Evolutionary conservation across 768 basidiomycete species (phyloP).

Genomic region (Suillus bovinus): DNA sequence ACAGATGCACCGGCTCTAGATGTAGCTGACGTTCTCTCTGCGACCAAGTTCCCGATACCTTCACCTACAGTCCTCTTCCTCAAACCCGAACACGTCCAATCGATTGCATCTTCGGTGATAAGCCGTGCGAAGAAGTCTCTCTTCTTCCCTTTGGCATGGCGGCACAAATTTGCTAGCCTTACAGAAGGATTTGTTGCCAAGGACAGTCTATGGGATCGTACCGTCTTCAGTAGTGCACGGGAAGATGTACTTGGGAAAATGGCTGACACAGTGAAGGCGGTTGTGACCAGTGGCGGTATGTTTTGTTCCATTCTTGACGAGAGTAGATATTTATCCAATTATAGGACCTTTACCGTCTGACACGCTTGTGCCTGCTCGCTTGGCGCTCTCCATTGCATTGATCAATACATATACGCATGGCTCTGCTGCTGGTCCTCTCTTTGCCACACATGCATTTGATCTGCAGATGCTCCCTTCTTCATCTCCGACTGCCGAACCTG

Average conservation of each 20-base stretch:
- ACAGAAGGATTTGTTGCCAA: constrained; percentile 74
- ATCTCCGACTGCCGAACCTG: constrained; percentile 31
- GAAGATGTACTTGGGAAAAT: constrained; percentile 57
- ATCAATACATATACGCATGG: constrained; percentile 64
- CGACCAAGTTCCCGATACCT: constrained; percentile 55
- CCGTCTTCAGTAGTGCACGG: constrained; percentile 72
- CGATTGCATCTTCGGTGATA: constrained; percentile 54
- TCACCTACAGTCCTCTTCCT: constrained; percentile 81
- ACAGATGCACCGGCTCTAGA: constrained; percentile 26
- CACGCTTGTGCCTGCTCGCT: constrained; percentile 60
- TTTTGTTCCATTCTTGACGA: constrained; percentile 8
- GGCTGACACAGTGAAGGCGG: constrained; percentile 61
- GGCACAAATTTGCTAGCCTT: constrained; percentile 74
- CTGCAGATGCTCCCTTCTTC: constrained; percentile 66
- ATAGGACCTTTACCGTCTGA: constrained; percentile 52
- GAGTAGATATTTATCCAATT: constrained; percentile 1
- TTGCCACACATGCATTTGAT: constrained; percentile 84
- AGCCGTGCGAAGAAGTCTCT: constrained; percentile 53
- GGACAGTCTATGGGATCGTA: constrained; percentile 82
- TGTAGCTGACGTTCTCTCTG: constrained; percentile 49
- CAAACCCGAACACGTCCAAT: constrained; percentile 60
- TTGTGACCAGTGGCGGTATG: constrained; percentile 74
- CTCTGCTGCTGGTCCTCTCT: constrained; percentile 70
- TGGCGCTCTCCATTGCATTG: constrained; percentile 76
- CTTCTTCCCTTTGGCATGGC: constrained; percentile 63